Base-by-base conservation (phyloP, 352 stramenopile species). In the Pythium chondricola region DNA sequence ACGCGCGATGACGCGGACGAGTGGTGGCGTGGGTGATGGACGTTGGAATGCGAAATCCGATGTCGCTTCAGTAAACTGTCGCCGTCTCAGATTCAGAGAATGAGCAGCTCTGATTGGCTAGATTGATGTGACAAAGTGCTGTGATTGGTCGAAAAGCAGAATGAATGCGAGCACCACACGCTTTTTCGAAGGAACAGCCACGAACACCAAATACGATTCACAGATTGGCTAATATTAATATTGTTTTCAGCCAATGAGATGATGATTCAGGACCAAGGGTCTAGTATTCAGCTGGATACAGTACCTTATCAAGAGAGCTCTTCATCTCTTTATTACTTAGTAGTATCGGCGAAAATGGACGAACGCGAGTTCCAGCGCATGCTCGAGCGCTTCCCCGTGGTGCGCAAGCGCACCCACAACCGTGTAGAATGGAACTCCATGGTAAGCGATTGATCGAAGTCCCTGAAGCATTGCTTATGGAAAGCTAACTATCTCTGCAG, bases 371-470 rank as follows among this genome's bases (percentile, higher is more conserved):
- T 90, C 66, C 53, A 64, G 58, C 65, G 66, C 29, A 53, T 79
- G 67, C 58, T 90, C 37, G 79, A 81, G 63, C 67, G 69, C 59
- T 90, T 83, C 67, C 79, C 79, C 0, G 68, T 88, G 27, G 79
- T 88, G 65, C 79, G 79, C 50, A 88, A 84, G 61, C 80, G 82
- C 66, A 90, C 74, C 31, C 69, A 85, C 54, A 71, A 63, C 50
- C 79, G 76, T 44, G 79, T 88, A 31, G 74, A 90, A 63, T 90
- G 79, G 79, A 90, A 90, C 48, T 66, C 73, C 25, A 69, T 85
- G 61, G 79, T 71, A n/a, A 42, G 17, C 20, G 29, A 36, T 47
- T n/a, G n/a, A n/a, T n/a, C n/a, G n/a, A n/a, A n/a, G n/a, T n/a
- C n/a, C n/a, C n/a, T n/a, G n/a, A n/a, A n/a, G n/a, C n/a, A n/a